Base-by-base conservation (phyloP, 1,284 basidiomycete genomes). In the Vanrija humicola region DNA sequence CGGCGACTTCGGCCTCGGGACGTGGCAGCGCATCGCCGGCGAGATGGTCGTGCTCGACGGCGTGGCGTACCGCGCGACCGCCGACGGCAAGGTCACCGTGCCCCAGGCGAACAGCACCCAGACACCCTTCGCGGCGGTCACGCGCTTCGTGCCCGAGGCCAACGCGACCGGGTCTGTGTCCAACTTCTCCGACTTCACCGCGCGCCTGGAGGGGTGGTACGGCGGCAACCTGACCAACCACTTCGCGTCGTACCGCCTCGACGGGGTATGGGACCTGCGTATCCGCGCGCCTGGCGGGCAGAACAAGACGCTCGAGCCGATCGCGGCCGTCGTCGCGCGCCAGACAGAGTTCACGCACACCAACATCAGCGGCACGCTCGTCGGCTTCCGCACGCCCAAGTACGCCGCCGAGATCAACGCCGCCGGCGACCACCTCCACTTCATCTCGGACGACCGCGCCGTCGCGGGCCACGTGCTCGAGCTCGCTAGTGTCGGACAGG, bases 1-100 rank as follows among this genome's bases (percentile, higher is more conserved):
- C 29, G 58, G 58, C 43, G 38, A 56, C 48, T 40, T 48, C 18
- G 58, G 58, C n/a, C 58, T 59, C 19, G 58, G 58, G 19, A 59
- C 58, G 6, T 59, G 53, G 19, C 43, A 46, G 6, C 45, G 29
- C 23, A 50, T 59, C 43, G 38, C 26, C 15, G 58, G 58, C 44
- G 58, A 59, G 49, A 49, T 59, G 28, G 51, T 59, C 42, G 46
- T 59, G 3, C 34, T 53, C 18, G 48, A 59, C 54, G 54, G 58
- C 28, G 44, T 51, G 7, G 54, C 34, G 8, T 59, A 48, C 45
- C 58, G 48, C 48, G 48, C 43, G 3, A 40, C 28, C 1, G 38
- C 48, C 3, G 23, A 49, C 38, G 23, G 25, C 10, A 15, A 8
- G 21, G 39, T 55, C 16, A 10, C 26, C 8, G 18, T 18, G 6